Base-by-base conservation (phyloP, 805 yeast species). In the Metschnikowia koreensis region DNA sequence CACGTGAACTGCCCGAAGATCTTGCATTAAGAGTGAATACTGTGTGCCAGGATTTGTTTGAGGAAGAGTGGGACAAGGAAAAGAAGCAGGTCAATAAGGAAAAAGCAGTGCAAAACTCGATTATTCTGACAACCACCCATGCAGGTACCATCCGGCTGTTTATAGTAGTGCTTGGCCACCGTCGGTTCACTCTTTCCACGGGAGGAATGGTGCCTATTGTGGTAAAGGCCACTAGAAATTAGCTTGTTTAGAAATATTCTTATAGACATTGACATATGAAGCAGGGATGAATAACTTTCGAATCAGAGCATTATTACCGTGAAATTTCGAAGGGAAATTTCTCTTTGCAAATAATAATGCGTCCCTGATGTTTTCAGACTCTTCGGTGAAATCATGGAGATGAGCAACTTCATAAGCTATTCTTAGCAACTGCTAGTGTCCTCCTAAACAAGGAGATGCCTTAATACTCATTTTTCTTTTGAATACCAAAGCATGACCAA, bases 121-220 rank as follows among this genome's bases (percentile, higher is more conserved):
- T 68, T 40, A 64, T 82, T 36, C 80, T 79, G 15, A 68, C 80
- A 31, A 80, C 87, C 1, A 80, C 85, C 17, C 87, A 83, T 60
- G 82, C 84, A 2, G 87, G 87, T 1, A 82, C 82, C 41, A 82
- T 82, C 34, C 68, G 80, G 49, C 73, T 81, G 28, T 65, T 78
- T 6, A 66, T 83, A 12, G 73, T 82, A 38, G 84, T 77, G 1
- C 59, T 79, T 47, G 71, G 75, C 4, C 88, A 84, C 62, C 73
- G 87, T 51, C 69, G 73, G n/a, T 79, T 82, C 59, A 74, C 82
- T 26, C 76, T 84, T 42, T 77, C 83, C 33, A 83, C 88, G 1
- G 87, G 88, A 7, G 85, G 86, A n/a, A 77, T 82, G 74, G 80
- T 84, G 12, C 83, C 84, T 3, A 70, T 81, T 31, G 80, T 83